Conservation (phyloP, 2,329 filamentous ascomycete genomes). For the Botrytis paeoniae region DNA sequence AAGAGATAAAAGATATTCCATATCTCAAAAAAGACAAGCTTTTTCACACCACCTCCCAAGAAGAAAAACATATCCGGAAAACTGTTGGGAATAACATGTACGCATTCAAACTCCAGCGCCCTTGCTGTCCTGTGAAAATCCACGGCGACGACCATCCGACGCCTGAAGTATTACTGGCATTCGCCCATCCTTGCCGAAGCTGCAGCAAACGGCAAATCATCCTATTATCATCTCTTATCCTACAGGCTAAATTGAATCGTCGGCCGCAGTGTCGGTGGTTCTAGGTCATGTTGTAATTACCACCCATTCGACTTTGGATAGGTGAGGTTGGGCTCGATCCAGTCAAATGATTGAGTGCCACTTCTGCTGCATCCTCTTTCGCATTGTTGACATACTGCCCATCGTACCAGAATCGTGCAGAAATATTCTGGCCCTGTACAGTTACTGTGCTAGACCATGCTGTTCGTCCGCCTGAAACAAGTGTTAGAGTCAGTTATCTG, state of each 20-base stretch:
- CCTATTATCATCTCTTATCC: slow-evolving; percentile 32
- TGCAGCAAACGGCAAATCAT: slow-evolving; percentile 27
- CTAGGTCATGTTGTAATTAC: slow-evolving; percentile 34
- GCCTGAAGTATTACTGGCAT: slow-evolving; percentile 32
- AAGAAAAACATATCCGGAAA: slow-evolving; percentile 16
- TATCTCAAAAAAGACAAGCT: slow-evolving; percentile 18
- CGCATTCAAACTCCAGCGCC: slow-evolving; percentile 29
- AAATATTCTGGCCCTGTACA: slow-evolving; percentile 61
- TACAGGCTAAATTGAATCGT: slow-evolving; percentile 31
- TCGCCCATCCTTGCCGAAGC: slow-evolving; percentile 35
- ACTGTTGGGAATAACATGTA: slow-evolving; percentile 3
- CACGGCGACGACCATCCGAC: slow-evolving; percentile 33
- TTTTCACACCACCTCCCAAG: slow-evolving; percentile 19
- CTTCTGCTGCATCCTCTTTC: slow-evolving; percentile 86
- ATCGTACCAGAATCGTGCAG: slow-evolving; percentile 89
- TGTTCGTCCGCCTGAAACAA: slow-evolving; percentile 70
- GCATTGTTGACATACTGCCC: slow-evolving; percentile 84
- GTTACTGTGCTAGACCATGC: slow-evolving; percentile 83
- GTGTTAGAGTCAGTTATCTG: slow-evolving; percentile 24
- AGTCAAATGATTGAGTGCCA: slow-evolving; percentile 60
- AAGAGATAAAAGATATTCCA: slow-evolving; percentile 7
- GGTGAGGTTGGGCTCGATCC: slow-evolving; percentile 44
- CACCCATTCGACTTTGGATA: slow-evolving; percentile 41
- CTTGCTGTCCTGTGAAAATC: slow-evolving; percentile 32
- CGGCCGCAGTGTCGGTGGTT: slow-evolving; percentile 18